phyloP scores from a whole-genome alignment of 148 eudicot genomes.

The Dianthus caryophyllus region DNA sequence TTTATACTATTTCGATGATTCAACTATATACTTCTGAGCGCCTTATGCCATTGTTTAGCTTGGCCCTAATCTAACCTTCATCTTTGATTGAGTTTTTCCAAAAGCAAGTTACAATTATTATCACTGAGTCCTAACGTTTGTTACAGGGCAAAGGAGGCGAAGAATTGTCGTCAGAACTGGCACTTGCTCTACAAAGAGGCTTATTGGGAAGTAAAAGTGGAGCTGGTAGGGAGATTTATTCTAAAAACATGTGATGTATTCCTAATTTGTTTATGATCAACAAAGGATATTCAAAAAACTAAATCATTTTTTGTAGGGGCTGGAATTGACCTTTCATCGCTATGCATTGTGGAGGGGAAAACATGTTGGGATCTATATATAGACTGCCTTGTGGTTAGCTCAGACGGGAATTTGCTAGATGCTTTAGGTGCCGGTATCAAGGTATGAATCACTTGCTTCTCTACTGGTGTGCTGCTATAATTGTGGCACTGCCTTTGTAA shows the following conservation, averaged over 20 bases:
- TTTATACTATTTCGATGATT: background rate
- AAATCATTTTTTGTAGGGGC: conserved; percentile 69
- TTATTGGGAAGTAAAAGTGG: conserved; percentile 57
- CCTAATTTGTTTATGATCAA: background rate
- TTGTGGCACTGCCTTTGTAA: background rate
- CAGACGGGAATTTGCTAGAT: conserved; percentile 91
- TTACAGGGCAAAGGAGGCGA: conserved; percentile 95
- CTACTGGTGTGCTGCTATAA: conserved; percentile 2
- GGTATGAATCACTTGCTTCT: conserved; percentile 36
- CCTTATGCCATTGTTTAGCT: background rate
- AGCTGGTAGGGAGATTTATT: conserved; percentile 19
- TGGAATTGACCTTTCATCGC: conserved; percentile 83
- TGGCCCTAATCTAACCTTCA: background rate
- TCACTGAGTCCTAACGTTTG: background rate
- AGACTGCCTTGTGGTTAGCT: conserved; percentile 82
- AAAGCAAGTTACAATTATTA: background rate
- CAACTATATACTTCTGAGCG: background rate
- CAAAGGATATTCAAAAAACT: background rate
- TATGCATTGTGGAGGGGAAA: conserved; percentile 74
- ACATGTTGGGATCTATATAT: conserved; percentile 97
- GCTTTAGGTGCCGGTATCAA: conserved; percentile 93
- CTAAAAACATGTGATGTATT: too few relatives aligned
- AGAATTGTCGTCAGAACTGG: conserved; percentile 73
- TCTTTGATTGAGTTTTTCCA: background rate
- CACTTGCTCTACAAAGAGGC: conserved; percentile 63